Conservation (phyloP, 2,329 filamentous ascomycete genomes). For the Claviceps digitariae region DNA sequence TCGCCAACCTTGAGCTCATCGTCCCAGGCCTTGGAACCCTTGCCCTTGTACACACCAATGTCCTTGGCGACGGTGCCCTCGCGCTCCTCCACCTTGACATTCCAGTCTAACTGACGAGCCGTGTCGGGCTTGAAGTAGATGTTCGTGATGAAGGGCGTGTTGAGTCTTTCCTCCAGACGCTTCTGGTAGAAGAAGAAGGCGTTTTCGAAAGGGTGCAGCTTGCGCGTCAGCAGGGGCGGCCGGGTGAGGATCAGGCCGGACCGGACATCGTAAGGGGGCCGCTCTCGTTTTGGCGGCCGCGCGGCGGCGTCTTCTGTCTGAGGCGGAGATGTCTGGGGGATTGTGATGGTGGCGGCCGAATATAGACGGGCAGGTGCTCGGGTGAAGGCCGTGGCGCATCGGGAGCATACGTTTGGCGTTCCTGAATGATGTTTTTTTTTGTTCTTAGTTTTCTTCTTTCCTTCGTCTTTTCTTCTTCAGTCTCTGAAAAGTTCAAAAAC, state of each 20-base stretch:
- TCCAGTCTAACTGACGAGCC: slow-evolving; percentile 75
- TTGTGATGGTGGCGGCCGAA: slow-evolving; percentile 16
- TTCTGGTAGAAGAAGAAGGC: slow-evolving; percentile 96
- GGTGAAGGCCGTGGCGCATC: slow-evolving; percentile 22
- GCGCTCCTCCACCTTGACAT: slow-evolving; percentile 67
- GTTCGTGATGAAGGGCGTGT: slow-evolving; percentile 72
- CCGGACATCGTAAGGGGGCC: slow-evolving; percentile 32
- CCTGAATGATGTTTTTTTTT: slow-evolving; percentile 7
- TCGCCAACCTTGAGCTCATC: slow-evolving; percentile 77
- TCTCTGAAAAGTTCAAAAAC: not conserved
- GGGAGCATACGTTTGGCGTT: slow-evolving; percentile 21
- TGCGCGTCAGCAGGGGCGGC: slow-evolving; percentile 72
- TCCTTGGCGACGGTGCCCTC: slow-evolving; percentile 64
- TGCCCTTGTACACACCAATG: slow-evolving; percentile 69
- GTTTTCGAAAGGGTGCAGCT: slow-evolving; percentile 78
- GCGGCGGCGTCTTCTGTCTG: slow-evolving; percentile 10
- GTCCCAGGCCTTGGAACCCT: slow-evolving; percentile 64
- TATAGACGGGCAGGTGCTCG: slow-evolving; percentile 21
- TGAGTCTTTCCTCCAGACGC: slow-evolving; percentile 83
- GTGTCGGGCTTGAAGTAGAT: slow-evolving; percentile 95
- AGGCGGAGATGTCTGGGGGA: slow-evolving; percentile 8
- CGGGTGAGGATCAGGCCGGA: slow-evolving; percentile 74
- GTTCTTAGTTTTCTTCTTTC: too few relatives aligned
- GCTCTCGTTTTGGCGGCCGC: slow-evolving; percentile 5
- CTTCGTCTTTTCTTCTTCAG: too few relatives aligned